Percentiles rank a stretch among this genome's conserved stretches.
phyloP scores from a whole-genome alignment of 257 asterid genomes.

The Salvia rosmarinus region DNA sequence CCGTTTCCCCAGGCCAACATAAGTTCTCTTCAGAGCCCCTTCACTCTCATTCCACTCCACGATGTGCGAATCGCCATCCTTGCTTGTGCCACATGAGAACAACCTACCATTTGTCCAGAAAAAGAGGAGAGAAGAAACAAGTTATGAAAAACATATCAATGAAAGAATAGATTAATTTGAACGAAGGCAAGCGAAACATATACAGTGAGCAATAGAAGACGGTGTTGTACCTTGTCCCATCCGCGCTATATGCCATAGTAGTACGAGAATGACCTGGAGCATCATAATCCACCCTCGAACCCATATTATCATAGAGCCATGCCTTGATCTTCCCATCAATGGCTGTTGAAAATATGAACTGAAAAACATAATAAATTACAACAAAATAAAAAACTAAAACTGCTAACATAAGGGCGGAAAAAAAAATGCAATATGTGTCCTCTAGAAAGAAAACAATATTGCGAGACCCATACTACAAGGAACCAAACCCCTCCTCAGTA shows the following conservation, averaged over 20 bases:
- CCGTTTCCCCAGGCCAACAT: slow-evolving; percentile 57
- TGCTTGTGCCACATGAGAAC: slow-evolving; percentile 72
- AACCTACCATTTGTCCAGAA: slow-evolving; percentile 42
- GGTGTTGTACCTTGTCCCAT: slow-evolving; percentile 66
- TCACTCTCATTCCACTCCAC: slow-evolving; percentile 76
- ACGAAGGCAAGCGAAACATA: slow-evolving; percentile 21
- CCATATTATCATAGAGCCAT: slow-evolving; percentile 65
- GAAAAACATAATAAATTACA: slow-evolving; percentile 16
- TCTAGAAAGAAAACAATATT: neutral
- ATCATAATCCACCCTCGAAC: slow-evolving; percentile 60
- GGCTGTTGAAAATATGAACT: slow-evolving; percentile 68
- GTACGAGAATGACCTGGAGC: slow-evolving; percentile 69
- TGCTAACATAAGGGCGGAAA: neutral
- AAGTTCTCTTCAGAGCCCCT: slow-evolving; percentile 60
- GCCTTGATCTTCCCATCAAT: slow-evolving; percentile 74
- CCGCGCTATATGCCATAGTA: slow-evolving; percentile 68
- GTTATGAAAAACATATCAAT: slow-evolving; percentile 3
- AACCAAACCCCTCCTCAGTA: neutral
- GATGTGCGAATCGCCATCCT: slow-evolving; percentile 60
- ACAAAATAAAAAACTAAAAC: slow-evolving; percentile 2
- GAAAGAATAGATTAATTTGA: neutral
- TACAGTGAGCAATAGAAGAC: slow-evolving; percentile 17
- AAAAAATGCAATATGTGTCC: neutral
- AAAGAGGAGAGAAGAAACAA: neutral
- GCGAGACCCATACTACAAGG: slow-evolving; percentile 1